A percentile compares a stretch with the other conserved stretches of the same genome.
phyloP scores from a whole-genome alignment of 345 rosid genomes.

The Viola odorata region DNA sequence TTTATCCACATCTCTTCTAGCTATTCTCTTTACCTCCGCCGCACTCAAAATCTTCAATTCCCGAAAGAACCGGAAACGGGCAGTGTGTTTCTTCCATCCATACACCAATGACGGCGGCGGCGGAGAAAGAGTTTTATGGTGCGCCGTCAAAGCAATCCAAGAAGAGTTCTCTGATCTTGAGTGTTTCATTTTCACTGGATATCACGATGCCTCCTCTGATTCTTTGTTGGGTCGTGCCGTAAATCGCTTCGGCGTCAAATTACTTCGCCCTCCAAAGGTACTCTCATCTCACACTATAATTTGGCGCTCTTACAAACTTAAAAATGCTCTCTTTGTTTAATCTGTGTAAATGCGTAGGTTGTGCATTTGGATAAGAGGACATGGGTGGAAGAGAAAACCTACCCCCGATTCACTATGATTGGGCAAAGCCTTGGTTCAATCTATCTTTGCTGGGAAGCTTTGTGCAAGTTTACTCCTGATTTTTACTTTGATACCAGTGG shows the following conservation, averaged over 20 bases:
- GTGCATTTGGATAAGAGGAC: conserved; percentile 66
- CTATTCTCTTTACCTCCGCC: conserved; percentile 34
- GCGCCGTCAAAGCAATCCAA: conserved; percentile 86
- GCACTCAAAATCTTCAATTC: conserved; percentile 29
- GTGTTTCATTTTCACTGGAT: conserved; percentile 72
- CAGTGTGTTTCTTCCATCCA: conserved; percentile 90
- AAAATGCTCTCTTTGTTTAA: no score
- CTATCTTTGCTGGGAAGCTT: conserved; percentile 84
- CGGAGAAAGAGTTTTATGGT: conserved; percentile 96
- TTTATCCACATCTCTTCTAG: conserved; percentile 29
- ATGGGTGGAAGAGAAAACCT: conserved; percentile 81
- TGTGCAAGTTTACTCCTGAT: conserved; percentile 65
- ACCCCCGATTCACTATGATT: conserved; percentile 86
- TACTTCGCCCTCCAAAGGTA: conserved; percentile 68
- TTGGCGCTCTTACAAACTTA: no score
- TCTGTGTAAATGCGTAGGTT: conserved; percentile 39
- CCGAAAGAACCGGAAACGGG: conserved; percentile 35
- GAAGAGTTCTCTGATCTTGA: conserved; percentile 63
- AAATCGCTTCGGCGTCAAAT: conserved; percentile 79
- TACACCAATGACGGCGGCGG: conserved; percentile 97
- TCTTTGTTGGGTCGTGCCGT: conserved; percentile 56
- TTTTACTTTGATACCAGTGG: conserved; percentile 80
- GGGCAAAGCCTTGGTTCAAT: conserved; percentile 96
- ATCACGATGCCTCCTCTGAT: conserved; percentile 59
- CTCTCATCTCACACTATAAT: no score